Evolutionary conservation across 306 rosid genomes (phyloP).

Genomic region (Acacia melanoxylon): DNA sequence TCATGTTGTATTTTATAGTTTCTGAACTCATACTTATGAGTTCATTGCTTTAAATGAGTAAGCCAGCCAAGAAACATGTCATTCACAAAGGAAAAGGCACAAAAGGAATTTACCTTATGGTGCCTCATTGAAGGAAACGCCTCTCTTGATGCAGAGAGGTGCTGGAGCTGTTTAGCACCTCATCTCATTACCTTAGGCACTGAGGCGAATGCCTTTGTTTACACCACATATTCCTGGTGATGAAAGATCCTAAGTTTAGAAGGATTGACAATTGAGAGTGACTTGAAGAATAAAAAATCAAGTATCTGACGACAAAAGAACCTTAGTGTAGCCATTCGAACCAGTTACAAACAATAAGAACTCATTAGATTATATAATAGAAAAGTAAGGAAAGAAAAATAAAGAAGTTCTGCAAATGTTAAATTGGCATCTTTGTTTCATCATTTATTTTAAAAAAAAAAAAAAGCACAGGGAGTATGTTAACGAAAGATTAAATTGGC

Average conservation of each 20-base stretch:
- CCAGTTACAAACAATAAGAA: slow-evolving; percentile 47
- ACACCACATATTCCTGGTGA: slow-evolving; percentile 46
- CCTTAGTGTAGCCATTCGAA: slow-evolving; percentile 75
- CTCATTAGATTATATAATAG: slow-evolving; percentile 15
- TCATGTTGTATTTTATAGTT: not conserved
- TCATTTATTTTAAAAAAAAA: not conserved
- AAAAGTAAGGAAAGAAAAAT: not conserved
- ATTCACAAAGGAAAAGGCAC: not conserved
- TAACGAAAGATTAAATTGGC: not conserved
- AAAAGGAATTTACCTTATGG: not conserved
- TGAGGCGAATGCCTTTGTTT: too few species aligned
- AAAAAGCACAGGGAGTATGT: not conserved
- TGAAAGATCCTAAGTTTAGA: slow-evolving; percentile 66
- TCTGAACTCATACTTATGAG: not conserved
- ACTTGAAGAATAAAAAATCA: not conserved
- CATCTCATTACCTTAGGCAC: too few species aligned
- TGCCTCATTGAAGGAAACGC: too few species aligned
- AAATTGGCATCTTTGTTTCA: not conserved
- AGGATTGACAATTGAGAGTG: not conserved
- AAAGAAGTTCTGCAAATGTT: slow-evolving; percentile 6
- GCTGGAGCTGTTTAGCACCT: too few species aligned
- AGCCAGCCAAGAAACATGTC: not conserved
- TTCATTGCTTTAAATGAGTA: not conserved
- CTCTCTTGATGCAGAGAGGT: too few species aligned
- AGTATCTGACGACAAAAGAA: slow-evolving; percentile 79